These are phyloP conservation scores for Amanita thiersii DNA, from an alignment of 768 basidiomycete genomes.

Conservation along the genomic window DNA sequence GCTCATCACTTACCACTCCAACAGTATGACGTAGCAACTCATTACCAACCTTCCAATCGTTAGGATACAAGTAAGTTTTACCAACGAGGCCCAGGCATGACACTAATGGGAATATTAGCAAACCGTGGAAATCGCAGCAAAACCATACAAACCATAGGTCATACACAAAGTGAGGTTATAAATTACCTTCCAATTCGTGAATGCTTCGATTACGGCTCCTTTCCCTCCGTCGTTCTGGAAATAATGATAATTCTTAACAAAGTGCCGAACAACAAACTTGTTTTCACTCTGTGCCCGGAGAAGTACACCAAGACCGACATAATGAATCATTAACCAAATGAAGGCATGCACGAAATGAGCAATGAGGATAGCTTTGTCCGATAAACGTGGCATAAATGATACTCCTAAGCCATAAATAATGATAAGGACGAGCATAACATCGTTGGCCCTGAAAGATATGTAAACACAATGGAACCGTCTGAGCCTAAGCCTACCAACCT, in stretches of 20 bases:
- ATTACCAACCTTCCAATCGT: constrained; percentile 82
- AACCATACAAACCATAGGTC: constrained; percentile 66
- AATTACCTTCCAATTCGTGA: constrained; percentile 88
- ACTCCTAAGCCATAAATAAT: constrained; percentile 58
- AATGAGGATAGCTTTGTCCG: constrained; percentile 38
- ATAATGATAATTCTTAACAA: constrained; percentile 92
- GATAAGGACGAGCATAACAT: constrained; percentile 72
- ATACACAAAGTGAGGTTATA: constrained; percentile 93
- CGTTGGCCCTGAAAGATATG: constrained; percentile 56
- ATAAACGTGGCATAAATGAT: constrained; percentile 50
- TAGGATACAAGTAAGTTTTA: constrained; percentile 81
- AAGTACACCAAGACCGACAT: constrained; percentile 77
- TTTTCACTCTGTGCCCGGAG: constrained; percentile 77
- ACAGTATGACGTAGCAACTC: constrained; percentile 84
- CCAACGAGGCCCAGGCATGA: constrained; percentile 83
- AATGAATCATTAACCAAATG: constrained; percentile 82
- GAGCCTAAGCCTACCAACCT: constrained; percentile 37
- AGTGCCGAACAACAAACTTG: constrained; percentile 91
- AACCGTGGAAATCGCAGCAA: constrained; percentile 5
- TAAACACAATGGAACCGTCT: constrained; percentile 9
- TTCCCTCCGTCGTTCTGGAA: constrained; percentile 56
- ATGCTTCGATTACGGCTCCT: constrained; percentile 87
- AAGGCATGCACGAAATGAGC: constrained; percentile 81
- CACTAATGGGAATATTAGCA: constrained; percentile 34
- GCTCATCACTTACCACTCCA: constrained; percentile 55